These are phyloP conservation scores for Viola odorata DNA, from an alignment of 345 rosid species.

Conservation along the genomic window DNA sequence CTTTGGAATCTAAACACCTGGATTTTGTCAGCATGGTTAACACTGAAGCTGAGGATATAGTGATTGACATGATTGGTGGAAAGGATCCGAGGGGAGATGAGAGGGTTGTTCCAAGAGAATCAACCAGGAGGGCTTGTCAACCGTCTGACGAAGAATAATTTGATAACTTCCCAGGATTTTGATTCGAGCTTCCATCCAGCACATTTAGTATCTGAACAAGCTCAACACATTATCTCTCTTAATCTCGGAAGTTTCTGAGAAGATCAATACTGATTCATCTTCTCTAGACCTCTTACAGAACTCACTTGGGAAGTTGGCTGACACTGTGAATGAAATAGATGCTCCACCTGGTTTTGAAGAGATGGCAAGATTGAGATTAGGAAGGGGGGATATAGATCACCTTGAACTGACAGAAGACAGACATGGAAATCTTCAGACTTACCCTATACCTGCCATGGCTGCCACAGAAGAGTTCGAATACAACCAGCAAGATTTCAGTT, in stretches of 20 bases:
- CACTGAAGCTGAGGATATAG: constrained; percentile 24
- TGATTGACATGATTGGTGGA: constrained; percentile 35
- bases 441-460: neutral
- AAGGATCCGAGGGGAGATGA: constrained; percentile 17
- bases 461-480: neutral
- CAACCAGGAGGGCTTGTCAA: neutral
- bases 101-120: constrained; percentile 17
- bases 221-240: neutral
- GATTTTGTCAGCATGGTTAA: constrained; percentile 2
- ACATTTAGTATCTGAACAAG: neutral
- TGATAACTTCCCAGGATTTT: constrained; percentile 1
- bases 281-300: neutral
- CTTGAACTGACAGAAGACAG: constrained; percentile 2
- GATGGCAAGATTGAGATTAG: neutral
- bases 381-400: neutral
- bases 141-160: neutral
- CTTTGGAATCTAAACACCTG: constrained; percentile 3
- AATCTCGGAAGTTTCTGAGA: neutral
- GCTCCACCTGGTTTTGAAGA: constrained; percentile 14
- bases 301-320: neutral
- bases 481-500: neutral
- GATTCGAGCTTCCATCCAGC: neutral
- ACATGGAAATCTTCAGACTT: neutral
- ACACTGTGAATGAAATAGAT: neutral
- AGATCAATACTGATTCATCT: neutral